phyloP scores from a whole-genome alignment of 2,329 filamentous ascomycete genomes.

The Ceratocystis ficicola region DNA sequence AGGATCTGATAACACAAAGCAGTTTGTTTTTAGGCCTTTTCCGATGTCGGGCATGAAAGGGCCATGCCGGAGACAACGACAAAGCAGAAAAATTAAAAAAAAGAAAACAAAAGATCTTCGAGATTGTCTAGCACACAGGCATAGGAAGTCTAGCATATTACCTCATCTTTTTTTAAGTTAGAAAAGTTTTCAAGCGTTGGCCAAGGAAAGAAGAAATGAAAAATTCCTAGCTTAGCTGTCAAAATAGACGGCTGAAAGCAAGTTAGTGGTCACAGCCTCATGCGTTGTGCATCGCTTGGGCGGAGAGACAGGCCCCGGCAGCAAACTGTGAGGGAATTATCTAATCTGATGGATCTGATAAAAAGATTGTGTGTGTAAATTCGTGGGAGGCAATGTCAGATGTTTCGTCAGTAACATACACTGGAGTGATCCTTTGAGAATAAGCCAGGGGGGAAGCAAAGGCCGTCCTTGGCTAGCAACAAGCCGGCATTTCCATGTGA shows the following conservation, averaged over 20 bases:
- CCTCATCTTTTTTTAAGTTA: not conserved
- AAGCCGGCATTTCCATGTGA: not conserved
- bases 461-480: not conserved
- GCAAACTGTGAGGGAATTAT: slow-evolving; percentile 33
- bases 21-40: not conserved
- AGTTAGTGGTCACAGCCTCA: not conserved
- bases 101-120: not conserved
- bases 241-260: not conserved
- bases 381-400: not conserved
- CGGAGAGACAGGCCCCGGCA: not conserved
- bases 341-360: slow-evolving; percentile 42
- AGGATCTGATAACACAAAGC: slow-evolving; percentile 8
- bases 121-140: not conserved
- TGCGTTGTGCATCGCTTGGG: not conserved
- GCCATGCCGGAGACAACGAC: not conserved
- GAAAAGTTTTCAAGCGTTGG: not conserved
- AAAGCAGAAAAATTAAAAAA: not conserved
- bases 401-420: not conserved
- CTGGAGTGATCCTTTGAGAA: not conserved
- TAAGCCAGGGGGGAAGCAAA: not conserved
- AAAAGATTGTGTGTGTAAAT: slow-evolving; percentile 26
- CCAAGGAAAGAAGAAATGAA: not conserved
- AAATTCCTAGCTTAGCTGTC: slow-evolving; percentile 11
- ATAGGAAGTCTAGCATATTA: no score
- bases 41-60: slow-evolving; percentile 1